Base-by-base conservation (phyloP, 1,284 basidiomycete genomes). In the Ceratobasidium sp. region DNA sequence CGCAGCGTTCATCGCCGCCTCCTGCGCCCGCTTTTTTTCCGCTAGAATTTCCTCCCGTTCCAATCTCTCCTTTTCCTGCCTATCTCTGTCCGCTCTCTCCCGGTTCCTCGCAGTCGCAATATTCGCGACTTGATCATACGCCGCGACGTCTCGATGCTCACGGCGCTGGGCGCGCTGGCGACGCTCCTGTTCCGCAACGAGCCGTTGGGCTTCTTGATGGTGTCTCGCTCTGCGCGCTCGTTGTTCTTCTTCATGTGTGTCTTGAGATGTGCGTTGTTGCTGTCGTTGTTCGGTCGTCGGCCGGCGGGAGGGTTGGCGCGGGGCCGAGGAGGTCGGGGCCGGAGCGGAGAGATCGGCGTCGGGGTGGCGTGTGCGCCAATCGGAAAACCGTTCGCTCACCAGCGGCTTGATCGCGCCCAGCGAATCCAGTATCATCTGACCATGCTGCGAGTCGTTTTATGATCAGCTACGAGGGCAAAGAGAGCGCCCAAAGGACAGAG, bases 371-470 rank as follows among this genome's bases (percentile, higher is more conserved):
- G 73, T 61, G 50, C 62, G 73, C 73, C 61, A 75, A 17, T 75
- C 73, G 33, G 61, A 54, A 48, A 75, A 75, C 38, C 73, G 61
- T 10, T 75, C 46, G 73, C 44, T 64, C 44, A 75, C 73, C 40
- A 75, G 73, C 20, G 46, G 44, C 48, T 75, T 75, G 62, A 75
- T 54, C n/a, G 38, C 38, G 38, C 71, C 78, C n/a, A 78, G 70
- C 50, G 78, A 79, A 42, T 82, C 80, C n/a, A 82, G 77, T 28
- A 82, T 80, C 42, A 79, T 78, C 46, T 82, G 78, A 23, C 82
- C 82, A 46, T 82, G 82, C 83, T 83, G 17, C 68, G 40, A 68
- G 56, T 38, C 3, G 54, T 26, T 71, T 33, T 69, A 46, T 26
- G 42, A 38, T 26, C 57, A 75, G 46, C 77, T 15, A 26, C 33